Percentiles rank a stretch among this genome's conserved stretches.
Conservation (phyloP, 257 asterid genomes). For the Solanum arcanum region DNA sequence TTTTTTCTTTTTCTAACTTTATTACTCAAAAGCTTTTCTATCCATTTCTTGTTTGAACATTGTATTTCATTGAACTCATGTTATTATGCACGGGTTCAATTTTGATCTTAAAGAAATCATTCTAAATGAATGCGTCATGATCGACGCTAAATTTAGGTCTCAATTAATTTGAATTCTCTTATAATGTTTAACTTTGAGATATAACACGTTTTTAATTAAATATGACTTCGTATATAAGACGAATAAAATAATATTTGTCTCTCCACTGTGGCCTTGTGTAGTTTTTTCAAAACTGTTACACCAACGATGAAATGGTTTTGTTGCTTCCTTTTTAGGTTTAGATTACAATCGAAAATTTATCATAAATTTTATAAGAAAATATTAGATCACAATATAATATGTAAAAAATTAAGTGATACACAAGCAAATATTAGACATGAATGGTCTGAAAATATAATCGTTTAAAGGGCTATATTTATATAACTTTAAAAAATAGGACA, state of each 20-base stretch:
- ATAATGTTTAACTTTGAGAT: background rate
- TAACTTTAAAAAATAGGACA: background rate
- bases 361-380: background rate
- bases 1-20: background rate
- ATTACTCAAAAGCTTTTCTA: background rate
- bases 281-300: background rate
- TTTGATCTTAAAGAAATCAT: background rate
- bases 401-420: background rate
- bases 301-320: background rate
- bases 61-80: background rate
- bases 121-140: background rate
- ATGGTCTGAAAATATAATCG: background rate
- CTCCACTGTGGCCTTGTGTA: background rate
- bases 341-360: background rate
- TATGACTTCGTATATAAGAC: background rate
- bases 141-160: rapidly evolving
- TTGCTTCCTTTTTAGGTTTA: background rate
- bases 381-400: background rate
- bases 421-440: background rate
- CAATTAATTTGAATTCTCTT: background rate
- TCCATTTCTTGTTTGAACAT: background rate
- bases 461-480: background rate
- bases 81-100: background rate
- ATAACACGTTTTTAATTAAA: too few relatives aligned
- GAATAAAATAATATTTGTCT: too few relatives aligned